phyloP scores from a whole-genome alignment of 2,329 filamentous ascomycete genomes.

The Plenodomus lindquistii region DNA sequence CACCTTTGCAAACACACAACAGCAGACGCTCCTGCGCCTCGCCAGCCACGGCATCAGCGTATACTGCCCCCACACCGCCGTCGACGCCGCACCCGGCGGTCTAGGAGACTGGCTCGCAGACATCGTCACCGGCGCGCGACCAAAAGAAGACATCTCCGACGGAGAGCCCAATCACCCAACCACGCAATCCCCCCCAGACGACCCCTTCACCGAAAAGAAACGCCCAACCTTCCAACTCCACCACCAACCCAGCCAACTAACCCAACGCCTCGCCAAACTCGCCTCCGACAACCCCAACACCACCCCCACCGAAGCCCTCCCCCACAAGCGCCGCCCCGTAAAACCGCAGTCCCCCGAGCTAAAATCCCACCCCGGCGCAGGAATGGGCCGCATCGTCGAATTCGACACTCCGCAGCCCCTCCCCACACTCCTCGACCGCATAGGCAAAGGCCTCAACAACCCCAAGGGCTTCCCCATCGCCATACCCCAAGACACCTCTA shows the following conservation, averaged over 20 bases:
- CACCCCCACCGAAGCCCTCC: slow-evolving; percentile 18
- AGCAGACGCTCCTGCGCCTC: slow-evolving; percentile 79
- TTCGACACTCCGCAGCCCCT: slow-evolving; percentile 59
- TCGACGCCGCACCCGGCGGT: slow-evolving; percentile 83
- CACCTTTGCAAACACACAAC: slow-evolving; percentile 82
- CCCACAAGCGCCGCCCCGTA: slow-evolving; percentile 59
- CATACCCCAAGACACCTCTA: slow-evolving; percentile 61
- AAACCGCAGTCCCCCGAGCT: slow-evolving; percentile 50
- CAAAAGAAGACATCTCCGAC: slow-evolving; percentile 9
- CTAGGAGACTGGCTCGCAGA: slow-evolving; percentile 95
- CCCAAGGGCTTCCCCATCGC: slow-evolving; percentile 68
- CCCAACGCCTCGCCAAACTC: slow-evolving; percentile 39
- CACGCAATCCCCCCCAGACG: slow-evolving; percentile 25
- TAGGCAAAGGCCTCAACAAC: slow-evolving; percentile 66
- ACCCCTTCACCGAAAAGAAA: slow-evolving; percentile 44
- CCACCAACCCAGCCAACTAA: slow-evolving; percentile 54
- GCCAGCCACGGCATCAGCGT: slow-evolving; percentile 88
- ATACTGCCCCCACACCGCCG: slow-evolving; percentile 93
- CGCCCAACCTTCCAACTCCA: slow-evolving; percentile 51
- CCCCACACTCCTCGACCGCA: slow-evolving; percentile 63
- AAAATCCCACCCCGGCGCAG: slow-evolving; percentile 53
- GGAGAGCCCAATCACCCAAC: slow-evolving; percentile 7
- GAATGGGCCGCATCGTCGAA: slow-evolving; percentile 64
- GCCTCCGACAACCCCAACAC: slow-evolving; percentile 5
- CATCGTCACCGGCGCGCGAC: slow-evolving; percentile 67